Percentiles rank a stretch among this genome's conserved stretches.
Conservation (phyloP, 169 alveolate species). For the Eimeria praecox region DNA sequence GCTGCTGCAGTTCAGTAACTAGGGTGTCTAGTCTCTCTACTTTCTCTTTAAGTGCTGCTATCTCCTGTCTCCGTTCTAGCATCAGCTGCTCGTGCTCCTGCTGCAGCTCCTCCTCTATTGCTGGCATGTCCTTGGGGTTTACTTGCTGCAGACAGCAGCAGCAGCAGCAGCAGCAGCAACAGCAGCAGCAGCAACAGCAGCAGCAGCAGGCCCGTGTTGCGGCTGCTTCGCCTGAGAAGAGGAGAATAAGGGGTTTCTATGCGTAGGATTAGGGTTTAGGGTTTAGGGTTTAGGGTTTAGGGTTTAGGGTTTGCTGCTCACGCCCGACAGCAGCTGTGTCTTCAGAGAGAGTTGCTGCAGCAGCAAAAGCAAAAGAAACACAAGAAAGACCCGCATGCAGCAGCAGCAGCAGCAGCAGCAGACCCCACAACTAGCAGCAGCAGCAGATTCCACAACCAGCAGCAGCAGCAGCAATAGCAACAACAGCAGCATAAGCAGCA, state of each 20-base stretch:
- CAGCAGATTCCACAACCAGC: not conserved
- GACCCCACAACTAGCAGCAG: no score
- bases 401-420: conserved; percentile 5
- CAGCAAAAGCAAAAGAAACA: not conserved
- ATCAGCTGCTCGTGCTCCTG: conserved; percentile 42
- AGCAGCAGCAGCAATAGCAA: conserved; percentile 30
- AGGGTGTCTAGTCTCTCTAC: not conserved
- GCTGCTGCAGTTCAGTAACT: conserved; percentile 35
- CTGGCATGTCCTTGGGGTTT: not conserved
- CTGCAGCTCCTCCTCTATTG: conserved; percentile 48
- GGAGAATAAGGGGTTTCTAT: not conserved
- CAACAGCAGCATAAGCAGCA: conserved; percentile 31
- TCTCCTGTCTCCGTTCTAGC: not conserved
- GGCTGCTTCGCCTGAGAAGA: not conserved
- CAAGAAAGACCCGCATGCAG: not conserved
- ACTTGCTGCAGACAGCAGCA: not conserved
- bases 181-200: not conserved
- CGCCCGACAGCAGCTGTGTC: conserved; percentile 25
- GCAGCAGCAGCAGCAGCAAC: conserved; percentile 31
- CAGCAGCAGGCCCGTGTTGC: not conserved
- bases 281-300: not conserved
- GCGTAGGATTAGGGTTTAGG: not conserved
- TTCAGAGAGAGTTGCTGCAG: conserved; percentile 22
- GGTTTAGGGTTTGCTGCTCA: not conserved
- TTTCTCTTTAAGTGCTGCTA: not conserved